These are phyloP conservation scores for Massarina eburnea DNA, from an alignment of 2,329 filamentous ascomycete genomes.

Conservation along the genomic window DNA sequence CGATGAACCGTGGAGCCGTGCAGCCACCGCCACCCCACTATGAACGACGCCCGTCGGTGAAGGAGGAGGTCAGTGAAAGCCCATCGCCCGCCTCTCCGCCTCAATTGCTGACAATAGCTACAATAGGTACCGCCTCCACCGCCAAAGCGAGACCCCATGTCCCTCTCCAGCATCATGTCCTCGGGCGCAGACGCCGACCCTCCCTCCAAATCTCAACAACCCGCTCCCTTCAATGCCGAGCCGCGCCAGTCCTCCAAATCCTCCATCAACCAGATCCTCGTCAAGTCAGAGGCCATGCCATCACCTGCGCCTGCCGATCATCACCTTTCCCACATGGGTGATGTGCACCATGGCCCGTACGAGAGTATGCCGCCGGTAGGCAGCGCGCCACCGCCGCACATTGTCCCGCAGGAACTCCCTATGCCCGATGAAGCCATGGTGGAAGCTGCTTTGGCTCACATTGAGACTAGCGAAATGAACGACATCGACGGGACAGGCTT, in stretches of 20 bases:
- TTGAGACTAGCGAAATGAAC: constrained; percentile 59
- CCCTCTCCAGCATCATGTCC: constrained; percentile 91
- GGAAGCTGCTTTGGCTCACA: constrained; percentile 63
- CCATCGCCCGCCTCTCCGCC: background rate
- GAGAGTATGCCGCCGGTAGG: constrained; percentile 27
- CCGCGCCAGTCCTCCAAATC: constrained; percentile 24
- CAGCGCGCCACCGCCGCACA: constrained; percentile 16
- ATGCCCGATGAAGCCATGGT: constrained; percentile 63
- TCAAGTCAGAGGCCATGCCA: constrained; percentile 39
- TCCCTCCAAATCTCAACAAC: constrained; percentile 50
- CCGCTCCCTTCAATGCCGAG: constrained; percentile 26
- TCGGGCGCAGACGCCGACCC: constrained; percentile 71
- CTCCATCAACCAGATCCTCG: constrained; percentile 22
- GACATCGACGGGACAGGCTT: constrained; percentile 59
- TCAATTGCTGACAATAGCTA: constrained; percentile 20
- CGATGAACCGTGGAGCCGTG: constrained; percentile 36
- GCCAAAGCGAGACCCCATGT: constrained; percentile 84
- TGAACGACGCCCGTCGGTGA: constrained; percentile 32
- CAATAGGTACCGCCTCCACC: constrained; percentile 65
- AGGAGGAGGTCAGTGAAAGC: constrained; percentile 36
- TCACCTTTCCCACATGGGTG: constrained; percentile 21
- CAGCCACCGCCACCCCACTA: constrained; percentile 39
- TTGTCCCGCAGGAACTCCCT: constrained; percentile 30
- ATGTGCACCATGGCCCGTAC: constrained; percentile 17
- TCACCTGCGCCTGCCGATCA: constrained; percentile 32